These are phyloP conservation scores for Silene uniflora DNA, from an alignment of 148 eudicot species.

Conservation along the genomic window DNA sequence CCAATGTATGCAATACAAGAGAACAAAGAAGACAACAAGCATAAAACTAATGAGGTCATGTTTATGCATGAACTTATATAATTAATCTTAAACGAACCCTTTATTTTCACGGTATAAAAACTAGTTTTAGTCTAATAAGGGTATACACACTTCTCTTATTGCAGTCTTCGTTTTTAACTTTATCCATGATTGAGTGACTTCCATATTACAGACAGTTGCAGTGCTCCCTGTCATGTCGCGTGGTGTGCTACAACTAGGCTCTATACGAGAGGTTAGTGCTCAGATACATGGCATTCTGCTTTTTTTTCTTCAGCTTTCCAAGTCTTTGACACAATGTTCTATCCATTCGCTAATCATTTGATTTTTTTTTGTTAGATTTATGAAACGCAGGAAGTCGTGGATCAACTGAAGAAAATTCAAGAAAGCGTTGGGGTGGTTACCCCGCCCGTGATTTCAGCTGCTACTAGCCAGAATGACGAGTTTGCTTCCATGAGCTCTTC, in stretches of 20 bases:
- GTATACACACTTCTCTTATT: neutral
- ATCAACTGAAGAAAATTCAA: slow-evolving; percentile 42
- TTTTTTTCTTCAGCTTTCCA: neutral
- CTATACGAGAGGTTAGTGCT: slow-evolving; percentile 60
- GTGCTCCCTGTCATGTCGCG: slow-evolving; percentile 63
- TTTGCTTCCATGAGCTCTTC: slow-evolving; percentile 37
- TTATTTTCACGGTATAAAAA: too few relatives aligned
- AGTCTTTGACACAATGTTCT: neutral
- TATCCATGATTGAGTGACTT: neutral
- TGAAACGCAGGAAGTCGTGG: slow-evolving; percentile 45
- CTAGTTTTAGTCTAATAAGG: neutral
- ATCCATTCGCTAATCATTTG: neutral
- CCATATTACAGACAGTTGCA: slow-evolving; percentile 59
- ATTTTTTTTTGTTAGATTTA: slow-evolving; percentile 35
- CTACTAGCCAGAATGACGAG: slow-evolving; percentile 23
- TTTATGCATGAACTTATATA: too few relatives aligned
- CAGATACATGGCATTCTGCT: slow-evolving; percentile 1
- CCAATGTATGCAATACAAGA: too few relatives aligned
- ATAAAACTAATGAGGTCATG: too few relatives aligned
- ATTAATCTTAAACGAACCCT: too few relatives aligned
- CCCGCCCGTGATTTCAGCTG: slow-evolving; percentile 36
- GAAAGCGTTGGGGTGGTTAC: slow-evolving; percentile 23
- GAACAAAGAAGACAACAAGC: too few relatives aligned
- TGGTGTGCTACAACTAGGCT: slow-evolving; percentile 83
- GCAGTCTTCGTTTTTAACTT: neutral